phyloP scores from a whole-genome alignment of 257 asterid species.

The Salvia splendens region DNA sequence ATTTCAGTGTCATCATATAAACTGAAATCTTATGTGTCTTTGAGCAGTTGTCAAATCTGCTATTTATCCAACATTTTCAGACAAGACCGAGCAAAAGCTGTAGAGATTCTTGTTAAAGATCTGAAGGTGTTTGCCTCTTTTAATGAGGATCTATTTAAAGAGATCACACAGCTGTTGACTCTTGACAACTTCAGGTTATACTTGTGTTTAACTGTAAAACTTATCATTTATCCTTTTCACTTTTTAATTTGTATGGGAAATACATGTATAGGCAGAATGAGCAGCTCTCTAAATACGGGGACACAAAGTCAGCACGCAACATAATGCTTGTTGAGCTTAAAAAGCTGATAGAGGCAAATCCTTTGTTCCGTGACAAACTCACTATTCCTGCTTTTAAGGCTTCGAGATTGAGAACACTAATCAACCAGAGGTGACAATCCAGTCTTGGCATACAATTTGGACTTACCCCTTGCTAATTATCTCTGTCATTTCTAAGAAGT shows the following conservation, averaged over 20 bases:
- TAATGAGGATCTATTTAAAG: constrained; percentile 96
- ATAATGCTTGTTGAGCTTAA: constrained; percentile 92
- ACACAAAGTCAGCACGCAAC: constrained; percentile 89
- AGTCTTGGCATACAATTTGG: constrained; percentile 7
- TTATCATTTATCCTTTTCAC: constrained; percentile 15
- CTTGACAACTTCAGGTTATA: constrained; percentile 84
- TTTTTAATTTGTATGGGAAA: constrained; percentile 25
- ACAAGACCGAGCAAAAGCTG: constrained; percentile 94
- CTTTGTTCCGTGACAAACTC: constrained; percentile 91
- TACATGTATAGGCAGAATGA: constrained; percentile 79
- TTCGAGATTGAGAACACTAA: constrained; percentile 92
- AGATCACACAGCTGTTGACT: constrained; percentile 86
- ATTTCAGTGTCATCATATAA: constrained; percentile 4
- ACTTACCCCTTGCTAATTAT: constrained; percentile 22
- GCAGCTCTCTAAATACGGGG: constrained; percentile 96
- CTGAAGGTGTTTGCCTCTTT: constrained; percentile 95
- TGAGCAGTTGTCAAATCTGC: constrained; percentile 21
- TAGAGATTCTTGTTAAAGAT: constrained; percentile 95
- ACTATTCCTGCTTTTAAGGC: constrained; percentile 84
- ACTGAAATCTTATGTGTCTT: constrained; percentile 16
- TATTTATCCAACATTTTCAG: constrained; percentile 40
- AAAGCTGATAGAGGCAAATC: constrained; percentile 96
- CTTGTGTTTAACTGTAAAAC: constrained; percentile 17
- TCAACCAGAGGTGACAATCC: constrained; percentile 71
- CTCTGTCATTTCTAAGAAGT: background rate